phyloP scores from a whole-genome alignment of 495 filamentous ascomycete genomes.

The Hypoxylon fragiforme region DNA sequence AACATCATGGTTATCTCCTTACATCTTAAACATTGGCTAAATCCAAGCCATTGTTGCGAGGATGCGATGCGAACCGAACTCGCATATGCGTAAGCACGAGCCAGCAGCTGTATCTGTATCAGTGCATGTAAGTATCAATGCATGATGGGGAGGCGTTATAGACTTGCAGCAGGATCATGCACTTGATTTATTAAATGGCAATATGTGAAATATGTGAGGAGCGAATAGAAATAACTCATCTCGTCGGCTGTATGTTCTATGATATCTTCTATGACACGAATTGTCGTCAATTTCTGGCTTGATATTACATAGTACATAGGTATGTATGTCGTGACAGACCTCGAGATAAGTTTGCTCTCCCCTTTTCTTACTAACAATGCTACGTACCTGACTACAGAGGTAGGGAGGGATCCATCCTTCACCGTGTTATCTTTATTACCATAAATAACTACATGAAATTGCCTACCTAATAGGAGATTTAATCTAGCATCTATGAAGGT shows the following conservation, averaged over 20 bases:
- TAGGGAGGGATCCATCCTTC: not conserved
- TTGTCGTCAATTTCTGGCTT: too few relatives aligned
- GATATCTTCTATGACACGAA: slow-evolving; percentile 9
- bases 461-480: too few relatives aligned
- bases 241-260: slow-evolving; percentile 3
- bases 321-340: too few relatives aligned
- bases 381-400: not conserved
- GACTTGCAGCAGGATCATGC: slow-evolving; percentile 30
- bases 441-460: not conserved
- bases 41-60: slow-evolving; percentile 3
- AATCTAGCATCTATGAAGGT: too few relatives aligned
- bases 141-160: not conserved
- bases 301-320: too few relatives aligned
- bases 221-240: slow-evolving; percentile 5
- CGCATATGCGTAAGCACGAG: not conserved
- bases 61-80: slow-evolving; percentile 21
- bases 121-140: slow-evolving; percentile 18
- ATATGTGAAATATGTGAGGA: not conserved
- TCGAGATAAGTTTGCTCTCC: too few relatives aligned
- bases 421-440: not conserved
- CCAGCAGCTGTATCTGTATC: slow-evolving; percentile 9
- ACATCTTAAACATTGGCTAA: slow-evolving; percentile 18
- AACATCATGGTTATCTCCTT: slow-evolving; percentile 23
- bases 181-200: slow-evolving; percentile 26
- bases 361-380: not conserved